Base-by-base conservation (phyloP, 2,329 filamentous ascomycete species). In the Fusarium circinatum region DNA sequence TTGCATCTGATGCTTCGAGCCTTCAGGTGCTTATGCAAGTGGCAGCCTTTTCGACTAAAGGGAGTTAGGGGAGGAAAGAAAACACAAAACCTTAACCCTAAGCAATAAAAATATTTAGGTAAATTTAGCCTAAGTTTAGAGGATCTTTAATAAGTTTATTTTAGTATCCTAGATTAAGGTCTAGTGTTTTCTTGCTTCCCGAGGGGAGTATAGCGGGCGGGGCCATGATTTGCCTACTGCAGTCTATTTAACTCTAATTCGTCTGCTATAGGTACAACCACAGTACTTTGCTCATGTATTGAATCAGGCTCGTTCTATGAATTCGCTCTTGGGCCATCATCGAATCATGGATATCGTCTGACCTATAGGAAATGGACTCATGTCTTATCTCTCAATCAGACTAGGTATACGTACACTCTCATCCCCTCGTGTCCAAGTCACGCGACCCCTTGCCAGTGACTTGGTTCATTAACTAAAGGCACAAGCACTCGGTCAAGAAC, bases 391-490 rank as follows among this genome's bases (percentile, higher is more conserved):
- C 24, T 24, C 24, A 24, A 24, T 24, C 8, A 14, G 32, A 32
- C 32, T 32, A 32, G 1, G 5, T 45, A 0, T 20, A 8, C 0
- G 5, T 26, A 20, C 4, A 26, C 4, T 20, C 5, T 15, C 44
- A 22, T 22, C 24, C 1, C 3, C 5, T 7, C 26, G 1, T 5
- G 44, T 10, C 13, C 8, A 22, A 28, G 8, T 5, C 15, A 47
- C 3, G 0, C 5, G 8, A 7, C 44, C 24, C 45, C 45, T 47
- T 47, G 26, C 45, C 26, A 28, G 13, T 47, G 26, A 4, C 26
- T 28, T 15, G 28, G 45, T 6, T 47, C 26, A 11, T 47, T 15
- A 2, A 47, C 45, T 0, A 28, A 47, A 22, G 45, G 45, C 6
- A 47, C 18, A 15, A 47, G 6, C 26, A 47, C 45, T 22, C 13